These are phyloP conservation scores for Penstemon newberryi DNA, from an alignment of 257 asterid genomes.

Conservation along the genomic window DNA sequence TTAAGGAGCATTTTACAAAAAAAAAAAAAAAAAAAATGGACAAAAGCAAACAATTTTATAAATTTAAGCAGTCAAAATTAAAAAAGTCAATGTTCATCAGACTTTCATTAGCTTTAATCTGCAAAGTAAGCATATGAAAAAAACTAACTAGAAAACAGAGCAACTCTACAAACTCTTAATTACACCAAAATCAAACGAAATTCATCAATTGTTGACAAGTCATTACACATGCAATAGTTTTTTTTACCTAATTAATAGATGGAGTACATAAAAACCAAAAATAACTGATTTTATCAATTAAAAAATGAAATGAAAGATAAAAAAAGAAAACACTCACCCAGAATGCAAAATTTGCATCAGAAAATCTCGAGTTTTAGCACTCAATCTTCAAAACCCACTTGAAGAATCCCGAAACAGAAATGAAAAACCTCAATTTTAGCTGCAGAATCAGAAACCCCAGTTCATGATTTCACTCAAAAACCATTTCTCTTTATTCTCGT, in stretches of 20 bases:
- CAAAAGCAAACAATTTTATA: not conserved
- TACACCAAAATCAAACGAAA: conserved; percentile 12
- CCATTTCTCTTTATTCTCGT: conserved; percentile 5
- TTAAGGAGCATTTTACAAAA: not conserved
- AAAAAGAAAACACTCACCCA: conserved; percentile 33
- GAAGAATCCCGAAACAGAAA: conserved; percentile 33
- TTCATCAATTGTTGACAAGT: not conserved
- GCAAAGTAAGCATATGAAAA: conserved; percentile 5
- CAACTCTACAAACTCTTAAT: not conserved
- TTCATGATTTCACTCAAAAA: conserved; percentile 10
- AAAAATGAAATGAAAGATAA: not conserved
- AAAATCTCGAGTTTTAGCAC: conserved; percentile 26
- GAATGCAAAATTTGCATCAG: conserved; percentile 32
- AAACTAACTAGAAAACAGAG: conserved; percentile 16
- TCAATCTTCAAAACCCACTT: conserved; percentile 35
- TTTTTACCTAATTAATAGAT: no score
- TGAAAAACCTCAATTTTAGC: conserved; percentile 30
- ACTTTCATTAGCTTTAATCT: not conserved
- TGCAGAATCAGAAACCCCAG: conserved; percentile 28
- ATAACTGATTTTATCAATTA: not conserved
- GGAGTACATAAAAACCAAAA: no score
- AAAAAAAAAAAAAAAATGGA: not conserved
- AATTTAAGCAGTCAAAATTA: not conserved
- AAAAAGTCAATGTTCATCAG: not conserved
- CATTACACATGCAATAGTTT: no score